phyloP scores from a whole-genome alignment of 164 flowering plant genomes.

The Akebia trifoliata region DNA sequence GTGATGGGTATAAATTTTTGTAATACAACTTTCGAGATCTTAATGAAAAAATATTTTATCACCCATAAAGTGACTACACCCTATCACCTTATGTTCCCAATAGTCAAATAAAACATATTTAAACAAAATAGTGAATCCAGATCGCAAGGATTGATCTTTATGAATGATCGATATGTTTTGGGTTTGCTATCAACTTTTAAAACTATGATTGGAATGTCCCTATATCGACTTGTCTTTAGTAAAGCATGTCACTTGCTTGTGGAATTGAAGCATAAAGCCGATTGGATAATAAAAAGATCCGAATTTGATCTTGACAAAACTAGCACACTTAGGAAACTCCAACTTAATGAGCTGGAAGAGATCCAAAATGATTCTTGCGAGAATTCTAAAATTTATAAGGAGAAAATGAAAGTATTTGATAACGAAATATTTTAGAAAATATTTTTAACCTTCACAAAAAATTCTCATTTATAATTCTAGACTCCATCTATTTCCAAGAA shows the following conservation, averaged over 20 bases:
- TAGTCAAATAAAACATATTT: neutral
- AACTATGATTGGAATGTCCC: neutral
- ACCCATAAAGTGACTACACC: neutral
- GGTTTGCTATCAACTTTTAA: neutral
- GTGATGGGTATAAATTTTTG: constrained; percentile 4
- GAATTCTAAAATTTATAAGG: neutral
- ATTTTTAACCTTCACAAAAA: no score
- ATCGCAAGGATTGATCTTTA: neutral
- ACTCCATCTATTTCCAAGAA: no score
- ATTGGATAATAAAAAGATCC: neutral
- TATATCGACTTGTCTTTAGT: neutral
- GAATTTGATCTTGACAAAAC: neutral
- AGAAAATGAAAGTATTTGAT: neutral
- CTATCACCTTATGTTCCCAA: neutral
- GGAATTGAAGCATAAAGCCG: neutral
- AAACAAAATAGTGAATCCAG: neutral
- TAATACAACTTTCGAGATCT: neutral
- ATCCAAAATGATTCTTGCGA: neutral
- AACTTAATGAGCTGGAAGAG: neutral
- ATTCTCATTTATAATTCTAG: no score
- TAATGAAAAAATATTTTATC: neutral
- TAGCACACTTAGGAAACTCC: no score
- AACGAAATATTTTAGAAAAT: no score
- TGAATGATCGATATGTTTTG: neutral
- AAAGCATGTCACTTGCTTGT: neutral